A percentile compares a stretch with the other conserved stretches of the same genome.
phyloP scores from a whole-genome alignment of 768 basidiomycete genomes.

The Termitomyces sp. region DNA sequence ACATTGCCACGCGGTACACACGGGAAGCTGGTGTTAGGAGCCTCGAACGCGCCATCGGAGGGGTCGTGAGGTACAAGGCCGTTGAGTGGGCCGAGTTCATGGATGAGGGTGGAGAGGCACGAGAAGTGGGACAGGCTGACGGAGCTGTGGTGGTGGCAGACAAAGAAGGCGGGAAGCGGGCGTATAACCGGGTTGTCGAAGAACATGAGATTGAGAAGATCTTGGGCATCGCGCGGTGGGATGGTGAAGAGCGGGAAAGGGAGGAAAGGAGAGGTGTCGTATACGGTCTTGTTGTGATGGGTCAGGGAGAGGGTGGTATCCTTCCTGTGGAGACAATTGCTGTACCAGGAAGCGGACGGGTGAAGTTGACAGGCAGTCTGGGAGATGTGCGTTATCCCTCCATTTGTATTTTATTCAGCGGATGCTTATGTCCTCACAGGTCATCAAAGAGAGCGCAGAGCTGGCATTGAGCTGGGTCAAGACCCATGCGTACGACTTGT shows the following conservation, averaged over 20 bases:
- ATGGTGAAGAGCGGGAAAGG: slow-evolving; percentile 76
- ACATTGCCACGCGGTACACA: slow-evolving; percentile 79
- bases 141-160: slow-evolving; percentile 19
- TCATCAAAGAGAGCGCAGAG: slow-evolving; percentile 90
- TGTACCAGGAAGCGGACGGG: slow-evolving; percentile 69
- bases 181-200: slow-evolving; percentile 62
- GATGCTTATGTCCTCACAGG: slow-evolving; percentile 33
- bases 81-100: slow-evolving; percentile 84
- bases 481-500: slow-evolving; percentile 75
- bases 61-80: slow-evolving; percentile 88
- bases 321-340: slow-evolving; percentile 82
- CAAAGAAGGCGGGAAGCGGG: slow-evolving; percentile 23
- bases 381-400: slow-evolving; percentile 56
- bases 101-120: slow-evolving; percentile 35
- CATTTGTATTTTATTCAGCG: neutral
- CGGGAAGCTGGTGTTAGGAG: slow-evolving; percentile 92
- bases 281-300: slow-evolving; percentile 86
- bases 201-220: slow-evolving; percentile 79
- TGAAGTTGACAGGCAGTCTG: slow-evolving; percentile 81
- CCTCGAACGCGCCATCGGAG: slow-evolving; percentile 83
- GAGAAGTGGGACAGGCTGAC: slow-evolving; percentile 19
- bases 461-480: slow-evolving; percentile 93
- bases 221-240: slow-evolving; percentile 77
- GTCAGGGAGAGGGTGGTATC: slow-evolving; percentile 83
- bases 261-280: slow-evolving; percentile 75